phyloP scores from a whole-genome alignment of 2,329 filamentous ascomycete species.

The Sporothrix schenckii region DNA sequence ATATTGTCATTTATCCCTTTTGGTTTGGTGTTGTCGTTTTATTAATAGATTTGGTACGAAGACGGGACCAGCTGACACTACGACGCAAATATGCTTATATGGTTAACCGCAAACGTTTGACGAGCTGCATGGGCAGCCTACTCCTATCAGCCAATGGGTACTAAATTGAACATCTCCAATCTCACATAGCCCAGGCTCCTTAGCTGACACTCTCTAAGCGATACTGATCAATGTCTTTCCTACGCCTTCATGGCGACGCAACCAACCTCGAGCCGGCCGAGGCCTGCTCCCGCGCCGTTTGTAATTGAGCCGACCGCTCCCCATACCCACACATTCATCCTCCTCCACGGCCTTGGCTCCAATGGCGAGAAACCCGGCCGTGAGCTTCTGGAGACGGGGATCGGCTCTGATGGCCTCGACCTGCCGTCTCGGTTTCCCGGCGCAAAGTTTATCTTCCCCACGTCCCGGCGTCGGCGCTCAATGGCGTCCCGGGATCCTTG shows the following conservation, averaged over 20 bases:
- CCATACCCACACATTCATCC: constrained; percentile 41
- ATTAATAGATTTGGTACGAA: too few relatives aligned
- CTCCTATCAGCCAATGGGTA: too few relatives aligned
- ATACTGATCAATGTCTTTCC: neutral
- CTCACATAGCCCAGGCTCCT: too few relatives aligned
- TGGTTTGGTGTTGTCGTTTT: too few relatives aligned
- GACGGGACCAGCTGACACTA: too few relatives aligned
- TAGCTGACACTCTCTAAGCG: too few relatives aligned
- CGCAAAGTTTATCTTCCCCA: constrained; percentile 57
- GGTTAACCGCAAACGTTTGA: too few relatives aligned
- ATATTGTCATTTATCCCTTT: too few relatives aligned
- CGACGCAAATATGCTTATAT: too few relatives aligned
- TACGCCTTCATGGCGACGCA: constrained; percentile 1
- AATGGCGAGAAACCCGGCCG: constrained; percentile 43
- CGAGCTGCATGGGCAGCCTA: too few relatives aligned
- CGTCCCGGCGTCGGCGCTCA: constrained; percentile 50
- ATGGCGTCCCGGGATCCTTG: constrained; percentile 44
- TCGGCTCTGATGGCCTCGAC: constrained; percentile 37
- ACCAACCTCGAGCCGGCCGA: neutral
- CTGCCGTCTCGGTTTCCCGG: constrained; percentile 45
- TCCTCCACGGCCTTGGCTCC: constrained; percentile 43
- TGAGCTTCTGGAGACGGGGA: constrained; percentile 42
- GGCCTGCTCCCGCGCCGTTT: constrained; percentile 28
- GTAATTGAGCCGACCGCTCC: constrained; percentile 36
- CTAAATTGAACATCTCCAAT: too few relatives aligned